Evolutionary conservation across 345 rosid genomes (phyloP).

Genomic region (Laguncularia racemosa): DNA sequence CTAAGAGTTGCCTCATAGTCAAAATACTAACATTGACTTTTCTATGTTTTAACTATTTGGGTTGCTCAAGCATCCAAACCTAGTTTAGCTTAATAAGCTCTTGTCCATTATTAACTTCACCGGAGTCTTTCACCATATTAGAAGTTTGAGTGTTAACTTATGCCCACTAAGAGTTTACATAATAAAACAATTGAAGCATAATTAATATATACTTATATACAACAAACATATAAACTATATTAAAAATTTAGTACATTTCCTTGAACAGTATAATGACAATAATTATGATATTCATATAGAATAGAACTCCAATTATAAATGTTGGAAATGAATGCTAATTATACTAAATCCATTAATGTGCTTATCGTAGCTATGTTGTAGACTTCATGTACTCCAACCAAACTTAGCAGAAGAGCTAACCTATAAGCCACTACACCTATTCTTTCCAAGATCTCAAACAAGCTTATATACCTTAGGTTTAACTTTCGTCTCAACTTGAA

Average conservation of each 20-base stretch:
- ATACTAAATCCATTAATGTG: too few species aligned
- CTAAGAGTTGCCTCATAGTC: slow-evolving; percentile 24
- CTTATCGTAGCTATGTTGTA: slow-evolving; percentile 59
- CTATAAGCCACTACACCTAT: too few species aligned
- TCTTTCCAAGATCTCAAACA: slow-evolving; percentile 32
- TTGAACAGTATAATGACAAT: too few species aligned
- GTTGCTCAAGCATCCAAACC: slow-evolving; percentile 52
- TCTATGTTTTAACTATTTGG: slow-evolving; percentile 9
- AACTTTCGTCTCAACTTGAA: too few species aligned
- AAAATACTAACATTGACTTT: slow-evolving; percentile 22
- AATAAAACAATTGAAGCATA: not conserved
- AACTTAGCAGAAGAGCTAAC: too few species aligned
- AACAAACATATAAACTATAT: too few species aligned
- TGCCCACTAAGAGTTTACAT: not conserved
- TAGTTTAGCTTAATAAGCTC: slow-evolving; percentile 21
- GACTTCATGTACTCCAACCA: slow-evolving; percentile 36
- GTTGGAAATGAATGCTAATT: too few species aligned
- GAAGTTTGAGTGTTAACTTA: slow-evolving; percentile 50
- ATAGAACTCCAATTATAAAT: too few species aligned
- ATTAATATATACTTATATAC: too few species aligned
- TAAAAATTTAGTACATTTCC: too few species aligned
- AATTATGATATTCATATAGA: too few species aligned
- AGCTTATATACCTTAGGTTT: too few species aligned
- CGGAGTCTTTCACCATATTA: slow-evolving; percentile 24
- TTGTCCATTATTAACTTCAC: slow-evolving; percentile 23